A percentile compares a stretch with the other conserved stretches of the same genome.
Conservation (phyloP, 306 rosid genomes). For the Citrullus colocynthis region DNA sequence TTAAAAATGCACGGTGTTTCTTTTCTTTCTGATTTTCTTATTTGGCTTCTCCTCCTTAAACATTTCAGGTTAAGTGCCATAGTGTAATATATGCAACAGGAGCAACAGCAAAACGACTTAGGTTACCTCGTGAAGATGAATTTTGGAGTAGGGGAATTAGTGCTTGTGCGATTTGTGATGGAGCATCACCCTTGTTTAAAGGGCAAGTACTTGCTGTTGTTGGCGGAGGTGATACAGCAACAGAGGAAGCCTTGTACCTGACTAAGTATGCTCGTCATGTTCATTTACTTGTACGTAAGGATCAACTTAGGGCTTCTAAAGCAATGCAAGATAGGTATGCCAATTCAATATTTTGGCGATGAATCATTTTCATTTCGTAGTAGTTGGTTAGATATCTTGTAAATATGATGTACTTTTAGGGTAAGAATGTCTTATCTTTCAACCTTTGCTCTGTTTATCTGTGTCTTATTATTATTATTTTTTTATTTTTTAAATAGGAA, state of each 20-base stretch:
- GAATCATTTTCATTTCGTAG: neutral
- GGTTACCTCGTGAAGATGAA: conserved; percentile 86
- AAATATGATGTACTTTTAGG: neutral
- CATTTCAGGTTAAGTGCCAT: conserved; percentile 68
- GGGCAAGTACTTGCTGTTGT: conserved; percentile 90
- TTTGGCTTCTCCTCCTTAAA: conserved; percentile 5
- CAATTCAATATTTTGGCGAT: neutral
- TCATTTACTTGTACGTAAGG: conserved; percentile 77
- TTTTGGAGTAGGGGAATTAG: conserved; percentile 99
- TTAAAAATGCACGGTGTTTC: neutral
- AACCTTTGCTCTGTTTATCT: neutral
- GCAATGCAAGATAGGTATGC: conserved; percentile 98
- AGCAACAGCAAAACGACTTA: conserved; percentile 78
- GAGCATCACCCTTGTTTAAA: conserved; percentile 90
- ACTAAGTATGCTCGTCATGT: conserved; percentile 90
- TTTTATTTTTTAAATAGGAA: neutral
- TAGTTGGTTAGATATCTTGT: neutral
- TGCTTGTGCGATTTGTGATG: conserved; percentile 98
- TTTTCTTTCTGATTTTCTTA: conserved; percentile 8
- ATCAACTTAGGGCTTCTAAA: conserved; percentile 82
- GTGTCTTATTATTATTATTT: neutral
- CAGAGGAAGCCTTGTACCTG: conserved; percentile 83
- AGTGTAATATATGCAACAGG: conserved; percentile 76
- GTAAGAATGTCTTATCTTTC: neutral
- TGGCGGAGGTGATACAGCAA: conserved; percentile 98